phyloP scores from a whole-genome alignment of 305 asterid genomes.

The Ruellia speciosa region DNA sequence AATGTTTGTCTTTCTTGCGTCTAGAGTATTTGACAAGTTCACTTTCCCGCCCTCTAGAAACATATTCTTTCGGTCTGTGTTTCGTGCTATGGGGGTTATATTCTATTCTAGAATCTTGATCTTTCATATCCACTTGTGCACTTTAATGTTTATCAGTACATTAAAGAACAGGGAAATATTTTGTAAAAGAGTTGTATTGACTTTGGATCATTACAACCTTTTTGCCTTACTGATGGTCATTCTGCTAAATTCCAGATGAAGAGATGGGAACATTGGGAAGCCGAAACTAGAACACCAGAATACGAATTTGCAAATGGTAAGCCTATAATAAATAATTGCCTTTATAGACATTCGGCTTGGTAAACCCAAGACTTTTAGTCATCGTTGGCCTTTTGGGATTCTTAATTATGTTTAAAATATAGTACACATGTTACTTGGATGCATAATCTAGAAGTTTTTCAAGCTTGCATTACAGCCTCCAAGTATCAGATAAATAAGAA shows the following conservation, averaged over 20 bases:
- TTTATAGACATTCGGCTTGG: conserved; percentile 1
- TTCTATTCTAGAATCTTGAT: not conserved
- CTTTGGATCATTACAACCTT: not conserved
- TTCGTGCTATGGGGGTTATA: conserved; percentile 1
- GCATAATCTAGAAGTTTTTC: not conserved
- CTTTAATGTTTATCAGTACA: not conserved
- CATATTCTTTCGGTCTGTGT: not conserved
- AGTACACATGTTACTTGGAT: not conserved
- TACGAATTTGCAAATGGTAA: conserved; percentile 64
- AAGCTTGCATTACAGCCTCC: too few species aligned
- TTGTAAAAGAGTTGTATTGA: not conserved
- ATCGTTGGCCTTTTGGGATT: too few species aligned
- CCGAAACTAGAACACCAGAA: conserved; percentile 69
- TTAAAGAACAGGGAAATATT: not conserved
- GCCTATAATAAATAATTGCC: not conserved
- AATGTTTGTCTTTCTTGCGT: not conserved
- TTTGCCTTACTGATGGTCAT: conserved; percentile 1
- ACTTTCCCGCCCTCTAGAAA: conserved; percentile 10
- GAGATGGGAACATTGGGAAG: conserved; percentile 76
- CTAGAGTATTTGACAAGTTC: not conserved
- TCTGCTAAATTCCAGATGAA: conserved; percentile 41
- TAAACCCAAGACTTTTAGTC: not conserved
- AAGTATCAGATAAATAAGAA: too few species aligned
- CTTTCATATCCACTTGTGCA: not conserved
- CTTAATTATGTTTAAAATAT: too few species aligned